Conservation (phyloP, 1,139 yeast genomes). For the Candida sp. region DNA sequence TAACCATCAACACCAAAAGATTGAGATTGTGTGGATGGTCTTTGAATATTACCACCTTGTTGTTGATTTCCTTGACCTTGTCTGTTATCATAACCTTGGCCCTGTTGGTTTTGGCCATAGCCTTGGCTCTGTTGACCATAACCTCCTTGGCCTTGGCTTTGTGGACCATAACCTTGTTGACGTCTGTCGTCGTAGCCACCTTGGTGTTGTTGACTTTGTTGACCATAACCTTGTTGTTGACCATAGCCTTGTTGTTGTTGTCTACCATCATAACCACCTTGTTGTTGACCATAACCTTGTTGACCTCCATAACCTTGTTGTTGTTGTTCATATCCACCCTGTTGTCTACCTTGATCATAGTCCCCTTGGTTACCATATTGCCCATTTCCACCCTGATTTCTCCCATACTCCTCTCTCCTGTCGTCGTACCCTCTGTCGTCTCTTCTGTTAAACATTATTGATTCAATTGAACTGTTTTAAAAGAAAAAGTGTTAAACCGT, state of each 20-base stretch:
- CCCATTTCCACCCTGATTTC: background rate
- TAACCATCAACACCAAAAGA: constrained; percentile 25
- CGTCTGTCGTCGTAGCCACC: constrained; percentile 6
- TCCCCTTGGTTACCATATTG: background rate
- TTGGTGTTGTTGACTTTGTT: too few relatives aligned
- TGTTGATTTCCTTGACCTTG: background rate
- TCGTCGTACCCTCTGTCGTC: background rate
- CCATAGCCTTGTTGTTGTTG: constrained; percentile 10
- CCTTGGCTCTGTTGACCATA: background rate
- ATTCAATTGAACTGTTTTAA: background rate
- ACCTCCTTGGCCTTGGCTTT: background rate
- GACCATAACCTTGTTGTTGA: too few relatives aligned
- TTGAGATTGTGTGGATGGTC: constrained; percentile 31
- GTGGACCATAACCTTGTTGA: background rate
- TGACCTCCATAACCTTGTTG: constrained; percentile 1
- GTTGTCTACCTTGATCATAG: background rate
- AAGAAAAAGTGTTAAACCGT: background rate
- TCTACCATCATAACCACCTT: background rate
- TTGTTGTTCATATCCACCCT: constrained; percentile 5
- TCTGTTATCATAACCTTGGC: background rate
- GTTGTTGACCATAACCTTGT: constrained; percentile 6
- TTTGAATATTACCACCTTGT: background rate
- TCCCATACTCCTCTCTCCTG: background rate
- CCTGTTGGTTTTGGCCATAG: too few relatives aligned
- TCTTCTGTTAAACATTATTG: background rate